phyloP scores from a whole-genome alignment of 2,329 filamentous ascomycete species.

The Fusarium nanum region DNA sequence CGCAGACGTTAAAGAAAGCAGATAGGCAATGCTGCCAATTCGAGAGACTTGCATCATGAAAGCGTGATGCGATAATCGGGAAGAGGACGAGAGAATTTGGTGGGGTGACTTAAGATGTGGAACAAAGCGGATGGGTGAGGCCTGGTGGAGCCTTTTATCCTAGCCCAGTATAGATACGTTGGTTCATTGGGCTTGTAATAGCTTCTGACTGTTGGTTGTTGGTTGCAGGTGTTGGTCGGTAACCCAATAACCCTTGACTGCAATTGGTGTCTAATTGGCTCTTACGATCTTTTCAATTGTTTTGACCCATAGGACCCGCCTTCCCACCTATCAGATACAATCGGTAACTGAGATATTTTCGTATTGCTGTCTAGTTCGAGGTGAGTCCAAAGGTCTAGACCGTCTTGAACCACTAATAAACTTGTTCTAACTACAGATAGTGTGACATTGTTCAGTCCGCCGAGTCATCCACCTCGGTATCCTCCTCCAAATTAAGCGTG shows the following conservation, averaged over 20 bases:
- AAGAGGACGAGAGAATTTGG: too few relatives aligned
- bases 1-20: fast-evolving
- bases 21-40: background rate
- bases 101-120: too few relatives aligned
- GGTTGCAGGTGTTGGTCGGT: background rate
- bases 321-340: background rate
- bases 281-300: fast-evolving
- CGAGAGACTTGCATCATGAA: fast-evolving
- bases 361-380: fast-evolving
- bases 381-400: background rate
- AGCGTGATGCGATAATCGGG: background rate
- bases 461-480: background rate
- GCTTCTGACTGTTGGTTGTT: background rate
- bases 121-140: too few relatives aligned
- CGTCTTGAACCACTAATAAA: background rate
- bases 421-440: background rate
- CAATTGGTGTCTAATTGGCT: background rate
- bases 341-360: fast-evolving
- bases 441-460: background rate
- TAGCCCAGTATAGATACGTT: background rate
- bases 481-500: background rate
- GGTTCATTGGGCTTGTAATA: background rate
- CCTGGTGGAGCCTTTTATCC: background rate
- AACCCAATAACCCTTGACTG: background rate
- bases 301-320: too few relatives aligned